Evolutionary conservation across 441 rosid genomes (phyloP), one percentile per base, ranked within the genome.

Genomic region (Jatropha multifida): DNA sequence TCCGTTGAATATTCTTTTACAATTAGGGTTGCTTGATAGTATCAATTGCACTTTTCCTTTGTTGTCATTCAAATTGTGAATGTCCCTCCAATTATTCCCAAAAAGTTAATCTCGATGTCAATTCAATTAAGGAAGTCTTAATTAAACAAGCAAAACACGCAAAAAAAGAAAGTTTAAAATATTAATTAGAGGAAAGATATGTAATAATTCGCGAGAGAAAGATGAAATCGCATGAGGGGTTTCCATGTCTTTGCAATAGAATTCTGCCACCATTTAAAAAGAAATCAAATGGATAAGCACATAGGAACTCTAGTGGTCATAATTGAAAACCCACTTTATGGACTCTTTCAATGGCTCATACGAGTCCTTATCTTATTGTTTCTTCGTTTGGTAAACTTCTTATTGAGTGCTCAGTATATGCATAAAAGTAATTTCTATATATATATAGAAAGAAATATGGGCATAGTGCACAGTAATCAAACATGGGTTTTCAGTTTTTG

Each of bases 221-320:
- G 32, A 32, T 0, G 32, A 0, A 32, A 27, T 27, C 32, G 2
- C 1, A 27, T 27, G 32, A 27, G 32, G 32, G 32, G 32, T 27
- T 32, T 32, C 32, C 32, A 32, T 32, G 32, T 32, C 2, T 32
- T 32, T 32, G 32, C 1, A 32, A 32, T 32, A 32, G 32, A 2
- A 32, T 32, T 32, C 32, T 32, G 32, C 32, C 2, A 2, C 32
- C 2, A 32, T 32, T 32, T 32, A 32, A 32, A 32, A 44, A 44
- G 10, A 61, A 76, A 74, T 59, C 52, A 68, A 32, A 48, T 59
- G 82, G 86, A 79, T 81, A 81, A 81, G 82, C 51, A 49, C 76
- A 48, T 40, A 20, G 46, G 68, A 70, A 71, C 41, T 48, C 52
- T 27, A 46, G 86, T 76, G 83, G 83, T 56, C 55, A 55, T 76